Evolutionary conservation across 139 green algal genomes (phyloP).

Genomic region (Gonium pectorale): DNA sequence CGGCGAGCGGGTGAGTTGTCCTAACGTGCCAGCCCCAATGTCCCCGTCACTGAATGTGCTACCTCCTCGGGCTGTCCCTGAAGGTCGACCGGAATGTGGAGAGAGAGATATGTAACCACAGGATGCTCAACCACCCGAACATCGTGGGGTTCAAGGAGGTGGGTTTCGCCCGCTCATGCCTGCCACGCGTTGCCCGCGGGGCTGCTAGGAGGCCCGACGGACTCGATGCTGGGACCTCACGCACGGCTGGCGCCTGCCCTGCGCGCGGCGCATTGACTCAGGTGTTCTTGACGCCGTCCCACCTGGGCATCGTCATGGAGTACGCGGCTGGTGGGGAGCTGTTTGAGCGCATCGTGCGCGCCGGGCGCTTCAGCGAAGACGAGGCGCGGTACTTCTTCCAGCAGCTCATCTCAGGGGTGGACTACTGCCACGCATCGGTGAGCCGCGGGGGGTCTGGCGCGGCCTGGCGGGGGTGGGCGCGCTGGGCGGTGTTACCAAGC

Average conservation of each 20-base stretch:
- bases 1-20: slow-evolving; percentile 51
- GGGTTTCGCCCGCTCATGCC: no score
- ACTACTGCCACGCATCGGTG: slow-evolving; percentile 92
- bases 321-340: slow-evolving; percentile 93
- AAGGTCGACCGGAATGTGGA: slow-evolving; percentile 99
- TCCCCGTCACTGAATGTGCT: no score
- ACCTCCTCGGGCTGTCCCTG: no score
- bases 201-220: no score
- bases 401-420: slow-evolving; percentile 95
- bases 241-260: no score
- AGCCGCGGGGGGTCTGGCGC: not conserved
- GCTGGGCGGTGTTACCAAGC: no score
- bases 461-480: no score
- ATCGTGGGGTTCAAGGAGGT: slow-evolving; percentile 97
- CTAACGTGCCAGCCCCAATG: no score
- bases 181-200: no score
- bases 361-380: slow-evolving; percentile 93
- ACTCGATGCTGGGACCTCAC: no score
- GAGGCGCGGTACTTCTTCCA: slow-evolving; percentile 99
- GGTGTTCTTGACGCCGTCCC: slow-evolving; percentile 82
- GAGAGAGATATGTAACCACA: slow-evolving; percentile 98
- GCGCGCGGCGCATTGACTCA: no score
- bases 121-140: slow-evolving; percentile 94
- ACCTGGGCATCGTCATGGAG: slow-evolving; percentile 91
- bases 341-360: slow-evolving; percentile 96